A percentile compares a stretch with the other conserved stretches of the same genome.
Conservation (phyloP, 2,329 filamentous ascomycete genomes). For the Fusarium udum region DNA sequence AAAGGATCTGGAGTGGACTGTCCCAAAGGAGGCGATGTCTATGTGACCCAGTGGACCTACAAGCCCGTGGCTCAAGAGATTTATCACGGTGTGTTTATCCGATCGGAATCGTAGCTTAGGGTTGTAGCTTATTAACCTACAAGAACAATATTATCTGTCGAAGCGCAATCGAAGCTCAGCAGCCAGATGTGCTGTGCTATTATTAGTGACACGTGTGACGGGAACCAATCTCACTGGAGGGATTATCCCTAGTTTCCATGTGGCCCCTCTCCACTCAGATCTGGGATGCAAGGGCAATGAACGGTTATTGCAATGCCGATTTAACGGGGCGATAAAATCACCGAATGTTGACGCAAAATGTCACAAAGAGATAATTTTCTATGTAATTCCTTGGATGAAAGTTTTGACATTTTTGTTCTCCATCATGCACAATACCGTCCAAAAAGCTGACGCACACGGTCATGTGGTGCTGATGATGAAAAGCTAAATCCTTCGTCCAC, state of each 20-base stretch:
- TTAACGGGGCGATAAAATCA: not conserved
- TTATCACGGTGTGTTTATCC: not conserved
- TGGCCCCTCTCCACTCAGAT: conserved; percentile 14
- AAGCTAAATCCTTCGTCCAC: not conserved
- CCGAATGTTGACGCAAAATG: not conserved
- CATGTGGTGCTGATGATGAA: not conserved
- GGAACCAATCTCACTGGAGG: conserved; percentile 24
- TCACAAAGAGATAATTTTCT: not conserved
- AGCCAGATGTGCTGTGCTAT: no score
- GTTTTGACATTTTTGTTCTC: fast-evolving
- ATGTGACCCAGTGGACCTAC: conserved; percentile 22
- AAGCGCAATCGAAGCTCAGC: no score
- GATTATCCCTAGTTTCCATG: not conserved
- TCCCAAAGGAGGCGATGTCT: conserved; percentile 1
- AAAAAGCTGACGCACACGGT: not conserved
- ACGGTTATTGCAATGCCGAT: conserved; percentile 15
- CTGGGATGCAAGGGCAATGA: conserved; percentile 13
- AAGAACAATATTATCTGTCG: no score
- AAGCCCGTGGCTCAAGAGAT: conserved; percentile 14
- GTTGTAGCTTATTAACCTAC: no score
- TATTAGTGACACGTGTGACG: conserved; percentile 15
- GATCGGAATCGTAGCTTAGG: not conserved
- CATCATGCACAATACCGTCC: no score
- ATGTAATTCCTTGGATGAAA: no score
- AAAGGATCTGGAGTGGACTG: conserved; percentile 8